Evolutionary conservation across 2,329 filamentous ascomycete species (phyloP).

Genomic region (Anthostomella pinea): DNA sequence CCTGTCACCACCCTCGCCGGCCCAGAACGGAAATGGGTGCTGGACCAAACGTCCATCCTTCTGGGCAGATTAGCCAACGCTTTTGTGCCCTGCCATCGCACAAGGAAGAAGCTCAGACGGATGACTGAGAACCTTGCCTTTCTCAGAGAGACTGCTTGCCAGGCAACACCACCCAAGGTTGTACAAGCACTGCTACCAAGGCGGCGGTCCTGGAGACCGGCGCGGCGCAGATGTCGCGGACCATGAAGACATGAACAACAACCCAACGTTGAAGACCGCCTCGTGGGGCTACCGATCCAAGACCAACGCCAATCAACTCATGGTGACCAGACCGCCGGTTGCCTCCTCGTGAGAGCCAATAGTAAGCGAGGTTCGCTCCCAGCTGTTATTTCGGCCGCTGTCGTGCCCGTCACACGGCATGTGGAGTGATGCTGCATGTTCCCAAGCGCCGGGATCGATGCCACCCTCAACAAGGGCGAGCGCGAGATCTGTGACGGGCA

Average conservation of each 20-base stretch:
- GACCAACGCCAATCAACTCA: background rate
- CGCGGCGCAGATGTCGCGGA: background rate
- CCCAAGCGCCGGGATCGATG: slow-evolving; percentile 29
- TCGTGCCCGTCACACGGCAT: slow-evolving; percentile 28
- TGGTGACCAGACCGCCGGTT: slow-evolving; percentile 11
- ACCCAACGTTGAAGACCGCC: slow-evolving; percentile 6
- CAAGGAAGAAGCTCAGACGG: background rate
- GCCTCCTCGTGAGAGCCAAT: slow-evolving; percentile 14
- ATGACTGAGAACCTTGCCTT: background rate
- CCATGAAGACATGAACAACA: background rate
- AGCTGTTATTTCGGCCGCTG: slow-evolving; percentile 21
- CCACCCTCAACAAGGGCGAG: slow-evolving; percentile 22
- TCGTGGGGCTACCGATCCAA: slow-evolving; percentile 3
- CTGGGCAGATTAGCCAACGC: background rate
- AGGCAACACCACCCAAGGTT: background rate
- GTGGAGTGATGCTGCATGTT: slow-evolving; percentile 26
- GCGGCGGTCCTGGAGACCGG: slow-evolving; percentile 2
- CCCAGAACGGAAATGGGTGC: too few species aligned
- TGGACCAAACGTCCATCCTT: slow-evolving; percentile 7
- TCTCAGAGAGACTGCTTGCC: background rate
- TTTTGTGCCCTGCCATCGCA: background rate
- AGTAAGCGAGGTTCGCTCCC: slow-evolving; percentile 15
- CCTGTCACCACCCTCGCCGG: too few species aligned
- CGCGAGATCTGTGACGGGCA: slow-evolving; percentile 30
- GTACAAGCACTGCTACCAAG: slow-evolving; percentile 1